phyloP scores from a whole-genome alignment of 768 basidiomycete species.

The Rhodotorula toruloides region DNA sequence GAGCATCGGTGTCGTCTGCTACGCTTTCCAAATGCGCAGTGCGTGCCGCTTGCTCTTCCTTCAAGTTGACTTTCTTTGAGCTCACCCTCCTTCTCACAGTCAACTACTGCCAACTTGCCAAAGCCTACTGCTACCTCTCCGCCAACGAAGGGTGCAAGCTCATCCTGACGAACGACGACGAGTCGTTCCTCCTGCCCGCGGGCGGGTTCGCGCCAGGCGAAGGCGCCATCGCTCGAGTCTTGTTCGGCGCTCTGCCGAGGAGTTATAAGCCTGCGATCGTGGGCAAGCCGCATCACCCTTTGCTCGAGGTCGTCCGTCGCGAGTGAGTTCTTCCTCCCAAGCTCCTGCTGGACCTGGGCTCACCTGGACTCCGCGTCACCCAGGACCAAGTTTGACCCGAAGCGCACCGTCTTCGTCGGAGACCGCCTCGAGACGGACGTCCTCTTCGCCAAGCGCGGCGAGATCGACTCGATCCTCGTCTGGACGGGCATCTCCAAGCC shows the following conservation, averaged over 20 bases:
- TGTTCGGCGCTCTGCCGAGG: conserved; percentile 56
- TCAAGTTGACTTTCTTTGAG: no score
- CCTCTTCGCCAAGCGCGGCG: conserved; percentile 64
- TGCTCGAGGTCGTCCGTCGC: conserved; percentile 85
- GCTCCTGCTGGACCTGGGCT: neutral
- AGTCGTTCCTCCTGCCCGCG: conserved; percentile 68
- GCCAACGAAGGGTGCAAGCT: conserved; percentile 60
- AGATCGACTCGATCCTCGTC: conserved; percentile 20
- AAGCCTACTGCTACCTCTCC: conserved; percentile 83
- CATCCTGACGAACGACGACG: conserved; percentile 85
- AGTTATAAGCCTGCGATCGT: conserved; percentile 65
- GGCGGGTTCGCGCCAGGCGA: conserved; percentile 67
- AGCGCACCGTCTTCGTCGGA: conserved; percentile 84
- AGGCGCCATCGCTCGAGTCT: conserved; percentile 73
- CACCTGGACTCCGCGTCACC: neutral
- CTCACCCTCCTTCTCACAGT: conserved; percentile 45
- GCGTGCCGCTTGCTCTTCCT: conserved; percentile 1
- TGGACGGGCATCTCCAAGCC: conserved; percentile 20
- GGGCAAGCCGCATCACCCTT: conserved; percentile 78
- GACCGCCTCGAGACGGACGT: conserved; percentile 94
- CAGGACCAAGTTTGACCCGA: conserved; percentile 79
- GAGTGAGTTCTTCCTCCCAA: conserved; percentile 51
- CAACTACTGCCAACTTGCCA: conserved; percentile 87
- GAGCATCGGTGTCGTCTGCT: conserved; percentile 75
- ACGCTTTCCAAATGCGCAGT: conserved; percentile 73